Evolutionary conservation across 257 asterid genomes (phyloP), one percentile per base, ranked within the genome.

Genomic region (Solanum chiquidenum): DNA sequence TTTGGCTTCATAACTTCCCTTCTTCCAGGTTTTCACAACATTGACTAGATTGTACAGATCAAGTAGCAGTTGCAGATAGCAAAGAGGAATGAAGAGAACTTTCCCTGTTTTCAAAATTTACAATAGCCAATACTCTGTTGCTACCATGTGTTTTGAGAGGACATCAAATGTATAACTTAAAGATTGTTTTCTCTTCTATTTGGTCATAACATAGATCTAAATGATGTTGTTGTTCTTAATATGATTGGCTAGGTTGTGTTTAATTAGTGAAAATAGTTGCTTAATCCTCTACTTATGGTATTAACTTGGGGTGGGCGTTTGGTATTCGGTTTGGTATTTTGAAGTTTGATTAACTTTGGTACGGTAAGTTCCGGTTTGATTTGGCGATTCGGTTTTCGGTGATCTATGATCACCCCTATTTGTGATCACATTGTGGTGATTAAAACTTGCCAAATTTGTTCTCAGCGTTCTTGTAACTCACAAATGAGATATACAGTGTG

Each of bases 1-100:
- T 96, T 94, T 85, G 99, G 99, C 90, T 96, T 96, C 96, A 95
- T 96, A 49, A 94, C 98, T 71, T 96, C 98, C 71, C 98, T 96
- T 87, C 96, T 96, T 86, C 99, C 99, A 0, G 99, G 98, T 89
- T 96, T 95, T 89, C 98, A 95, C 91, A 93, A 96, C 89, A 90
- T 96, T 86, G 99, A 96, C 88, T 96, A 91, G 91, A 71, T 46
- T 88, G 80, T 90, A 76, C 85, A 79, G 85, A 44, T 44, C 66
- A 44, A 79, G 14, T 79, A 44, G 66, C 85, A 40, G 83, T 7
- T 16, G 77, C 77, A 27, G 66, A 44, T 79, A 79, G 66, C 40
- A 79, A 42, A 40, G 66, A 12, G 37, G 85, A 66, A 44, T 44
- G 3, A 79, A 13, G 38, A 79, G 37, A 79, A 27, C 27, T 42